Evolutionary conservation across 305 asterid species (phyloP), one percentile per base, ranked within the genome.

Genomic region (Rubia peregrina): DNA sequence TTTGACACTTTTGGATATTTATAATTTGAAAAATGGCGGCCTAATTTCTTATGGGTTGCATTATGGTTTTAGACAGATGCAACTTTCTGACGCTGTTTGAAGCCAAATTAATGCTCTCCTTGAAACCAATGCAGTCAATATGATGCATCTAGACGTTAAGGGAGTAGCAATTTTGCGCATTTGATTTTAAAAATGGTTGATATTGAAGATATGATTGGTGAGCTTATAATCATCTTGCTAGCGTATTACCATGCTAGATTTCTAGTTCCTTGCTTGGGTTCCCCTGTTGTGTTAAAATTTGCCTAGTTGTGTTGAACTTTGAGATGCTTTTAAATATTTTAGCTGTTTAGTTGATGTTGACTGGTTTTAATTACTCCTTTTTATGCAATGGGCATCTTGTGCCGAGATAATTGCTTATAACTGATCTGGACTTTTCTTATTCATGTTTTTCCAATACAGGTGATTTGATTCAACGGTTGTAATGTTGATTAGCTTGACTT

Each of bases 361-460:
- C 17, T 68, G 30, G 63, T 30, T 51, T 19, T 3, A 42, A 49
- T 46, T 17, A 30, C 57, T 51, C 22, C 57, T 9, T 17, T 61
- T 8, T 44, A 65, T 22, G 22, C 36, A 41, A 16, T 43, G 22
- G 55, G 10, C 46, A 17, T 21, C 36, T 38, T 62, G 21, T 61
- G 12, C 38, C 42, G 56, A 17, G 12, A 48, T 49, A 3, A 57
- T 30, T 21, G 10, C 48, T 30, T 40, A 13, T 30, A 67, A 68
- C 30, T 53, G 51, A 61, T 36, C 0, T 40, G 3, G 10, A 3
- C 9, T 55, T 36, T 70, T 69, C 66, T 6, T 46, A 3, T 42
- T 64, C 55, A 3, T 71, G 43, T 70, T 76, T 70, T 67, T 51
- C 60, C 51, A 17, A 6, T 78, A 80, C 90, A 87, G 89, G 84